phyloP scores from a whole-genome alignment of 2,329 filamentous ascomycete species.

The Ilyonectria mors-panacis region DNA sequence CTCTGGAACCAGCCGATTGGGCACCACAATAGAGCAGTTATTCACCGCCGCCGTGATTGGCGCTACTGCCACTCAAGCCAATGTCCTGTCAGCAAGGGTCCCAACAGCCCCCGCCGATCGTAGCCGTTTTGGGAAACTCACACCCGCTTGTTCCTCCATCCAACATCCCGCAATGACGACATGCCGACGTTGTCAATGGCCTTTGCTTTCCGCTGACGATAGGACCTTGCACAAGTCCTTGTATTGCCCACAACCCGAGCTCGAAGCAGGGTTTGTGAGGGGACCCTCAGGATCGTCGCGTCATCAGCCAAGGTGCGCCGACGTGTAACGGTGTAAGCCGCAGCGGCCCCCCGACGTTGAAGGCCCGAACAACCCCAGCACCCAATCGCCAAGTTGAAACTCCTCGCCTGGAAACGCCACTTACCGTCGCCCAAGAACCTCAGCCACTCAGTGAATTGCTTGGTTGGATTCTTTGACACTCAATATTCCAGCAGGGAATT shows the following conservation, averaged over 20 bases:
- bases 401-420: slow-evolving; percentile 16
- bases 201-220: slow-evolving; percentile 26
- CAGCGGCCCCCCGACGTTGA: slow-evolving; percentile 1
- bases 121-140: slow-evolving; percentile 36
- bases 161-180: slow-evolving; percentile 42
- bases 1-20: slow-evolving; percentile 37
- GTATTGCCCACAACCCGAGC: slow-evolving; percentile 22
- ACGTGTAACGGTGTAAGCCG: slow-evolving; percentile 22
- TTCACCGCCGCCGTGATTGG: slow-evolving; percentile 33
- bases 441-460: slow-evolving; percentile 10
- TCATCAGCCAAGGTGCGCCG: slow-evolving; percentile 23
- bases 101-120: slow-evolving; percentile 40
- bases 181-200: slow-evolving; percentile 39
- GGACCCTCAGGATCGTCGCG: slow-evolving; percentile 10
- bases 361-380: slow-evolving; percentile 15
- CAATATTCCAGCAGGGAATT: slow-evolving; percentile 8
- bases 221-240: slow-evolving; percentile 20
- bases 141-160: slow-evolving; percentile 36
- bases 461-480: slow-evolving; percentile 1
- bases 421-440: slow-evolving; percentile 9
- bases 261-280: slow-evolving; percentile 1
- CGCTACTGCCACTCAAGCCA: slow-evolving; percentile 39
- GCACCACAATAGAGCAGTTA: slow-evolving; percentile 29
- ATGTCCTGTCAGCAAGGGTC: slow-evolving; percentile 41
- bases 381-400: slow-evolving; percentile 11